Evolutionary conservation across 2,329 filamentous ascomycete species (phyloP), one percentile per base, ranked within the genome.

Genomic region (Ophiostoma piceae): DNA sequence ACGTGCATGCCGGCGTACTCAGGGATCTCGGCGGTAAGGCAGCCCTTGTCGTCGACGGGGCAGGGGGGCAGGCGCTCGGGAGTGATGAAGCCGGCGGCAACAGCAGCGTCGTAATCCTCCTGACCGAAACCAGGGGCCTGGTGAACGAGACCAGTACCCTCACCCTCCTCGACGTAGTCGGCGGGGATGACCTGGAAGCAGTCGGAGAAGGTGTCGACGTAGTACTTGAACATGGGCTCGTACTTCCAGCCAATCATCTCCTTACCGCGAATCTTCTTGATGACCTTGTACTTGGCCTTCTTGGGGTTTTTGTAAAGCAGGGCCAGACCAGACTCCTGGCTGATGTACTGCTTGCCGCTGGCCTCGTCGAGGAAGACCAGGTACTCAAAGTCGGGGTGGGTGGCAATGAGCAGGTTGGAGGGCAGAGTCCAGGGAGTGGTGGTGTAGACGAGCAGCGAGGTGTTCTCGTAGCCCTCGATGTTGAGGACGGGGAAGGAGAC

Each of bases 301-400:
- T 97, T 97, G 8, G 91, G 91, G 74, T 97, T 92, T 79, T 97
- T 97, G 83, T 97, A 97, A 1, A 97, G 83, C 5, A 91, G 94
- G 70, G 85, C 85, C 41, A 97, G 84, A 43, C 95, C 84, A 70
- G 91, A 88, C 78, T 97, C 93, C 29, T 97, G 84, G 54, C 97
- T 84, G 72, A 97, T 89, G 78, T 93, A 97, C 75, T 94, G 86
- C 77, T 94, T 94, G 39, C 90, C 90, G 0, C 90, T 90, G 71
- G 87, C 87, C 77, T 94, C 90, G 75, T 98, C 94, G 68, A 88
- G 83, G 68, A 97, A 91, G 80, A 97, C 94, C 75, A 93, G 79
- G 78, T 94, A 94, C 76, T 94, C 91, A 74, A 92, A 92, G 71
- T 91, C 86, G 8, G 91, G 90, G 76, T 94, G 86, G 22, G 86